Evolutionary conservation across 495 filamentous ascomycete species (phyloP).

Genomic region (Lasiosphaeria miniovina): DNA sequence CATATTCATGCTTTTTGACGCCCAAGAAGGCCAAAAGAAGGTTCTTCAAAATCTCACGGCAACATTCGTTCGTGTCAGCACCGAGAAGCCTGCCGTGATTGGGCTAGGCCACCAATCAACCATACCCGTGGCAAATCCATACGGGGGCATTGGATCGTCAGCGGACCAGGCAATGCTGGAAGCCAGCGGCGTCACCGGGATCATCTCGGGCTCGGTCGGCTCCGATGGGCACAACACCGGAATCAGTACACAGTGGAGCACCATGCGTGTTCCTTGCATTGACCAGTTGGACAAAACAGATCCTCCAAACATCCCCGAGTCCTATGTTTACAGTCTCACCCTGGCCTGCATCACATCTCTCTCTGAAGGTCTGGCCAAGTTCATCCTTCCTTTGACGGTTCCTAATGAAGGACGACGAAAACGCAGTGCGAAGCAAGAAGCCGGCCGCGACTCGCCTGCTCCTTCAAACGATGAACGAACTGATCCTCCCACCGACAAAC

Average conservation of each 20-base stretch:
- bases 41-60: constrained; percentile 79
- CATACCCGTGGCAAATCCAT: constrained; percentile 55
- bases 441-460: constrained; percentile 43
- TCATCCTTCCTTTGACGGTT: constrained; percentile 84
- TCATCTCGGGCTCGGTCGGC: constrained; percentile 74
- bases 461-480: constrained; percentile 33
- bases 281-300: constrained; percentile 93
- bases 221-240: constrained; percentile 64
- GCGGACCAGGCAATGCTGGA: constrained; percentile 84
- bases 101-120: constrained; percentile 85
- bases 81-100: constrained; percentile 83
- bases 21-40: constrained; percentile 65
- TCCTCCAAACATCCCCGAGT: constrained; percentile 77
- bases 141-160: constrained; percentile 35
- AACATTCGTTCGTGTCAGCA: constrained; percentile 80
- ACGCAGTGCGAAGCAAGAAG: constrained; percentile 41
- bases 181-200: constrained; percentile 80
- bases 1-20: constrained; percentile 79
- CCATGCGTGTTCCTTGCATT: constrained; percentile 80
- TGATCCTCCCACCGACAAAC: constrained; percentile 31
- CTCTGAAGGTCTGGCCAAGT: constrained; percentile 88
- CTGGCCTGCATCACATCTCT: constrained; percentile 83
- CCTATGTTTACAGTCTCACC: constrained; percentile 88
- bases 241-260: constrained; percentile 88
- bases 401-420: constrained; percentile 58